Evolutionary conservation across 306 rosid genomes (phyloP).

Genomic region (Pyrus communis): DNA sequence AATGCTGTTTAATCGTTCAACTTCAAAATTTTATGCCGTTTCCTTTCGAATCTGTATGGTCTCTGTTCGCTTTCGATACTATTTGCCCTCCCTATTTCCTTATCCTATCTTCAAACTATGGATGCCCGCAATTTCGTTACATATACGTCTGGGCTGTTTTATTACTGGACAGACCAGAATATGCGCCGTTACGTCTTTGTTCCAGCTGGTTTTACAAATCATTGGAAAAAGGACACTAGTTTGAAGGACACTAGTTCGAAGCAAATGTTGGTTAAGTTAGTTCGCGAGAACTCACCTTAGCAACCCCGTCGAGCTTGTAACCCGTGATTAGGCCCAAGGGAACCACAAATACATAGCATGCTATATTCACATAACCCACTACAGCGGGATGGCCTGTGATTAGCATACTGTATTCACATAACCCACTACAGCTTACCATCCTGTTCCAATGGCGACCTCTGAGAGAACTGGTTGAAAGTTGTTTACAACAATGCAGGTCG

Average conservation of each 20-base stretch:
- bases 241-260: constrained; percentile 28
- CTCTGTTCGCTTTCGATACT: too few relatives aligned
- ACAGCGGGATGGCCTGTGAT: background rate
- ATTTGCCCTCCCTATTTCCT: constrained; percentile 35
- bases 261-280: background rate
- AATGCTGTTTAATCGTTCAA: too few relatives aligned
- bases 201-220: constrained; percentile 62
- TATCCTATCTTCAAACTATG: constrained; percentile 37
- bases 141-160: too few relatives aligned
- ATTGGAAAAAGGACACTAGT: constrained; percentile 50
- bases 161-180: too few relatives aligned
- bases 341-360: constrained; percentile 37
- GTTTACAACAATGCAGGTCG: constrained; percentile 56
- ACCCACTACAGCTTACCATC: constrained; percentile 80
- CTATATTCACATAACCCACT: too few relatives aligned
- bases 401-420: constrained; percentile 62
- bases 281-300: constrained; percentile 19
- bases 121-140: constrained; percentile 17
- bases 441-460: constrained; percentile 81
- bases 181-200: constrained; percentile 40
- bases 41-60: too few relatives aligned
- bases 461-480: constrained; percentile 79
- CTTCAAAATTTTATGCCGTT: too few relatives aligned
- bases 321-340: constrained; percentile 70
- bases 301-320: constrained; percentile 42